Conservation (phyloP, 371 early-diverging fungal species). For the Mortierella sp. region DNA sequence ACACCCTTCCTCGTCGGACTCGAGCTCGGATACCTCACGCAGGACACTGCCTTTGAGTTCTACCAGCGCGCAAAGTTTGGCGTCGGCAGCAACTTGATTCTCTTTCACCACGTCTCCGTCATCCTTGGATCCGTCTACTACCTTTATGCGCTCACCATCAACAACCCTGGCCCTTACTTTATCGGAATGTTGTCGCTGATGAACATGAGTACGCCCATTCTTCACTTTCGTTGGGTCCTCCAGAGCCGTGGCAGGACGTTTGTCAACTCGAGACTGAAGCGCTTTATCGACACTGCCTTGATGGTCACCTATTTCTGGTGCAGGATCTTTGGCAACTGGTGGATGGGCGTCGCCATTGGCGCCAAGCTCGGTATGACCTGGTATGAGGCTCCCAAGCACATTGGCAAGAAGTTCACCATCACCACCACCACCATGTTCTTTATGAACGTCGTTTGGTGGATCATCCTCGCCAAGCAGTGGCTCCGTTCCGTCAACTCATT, state of each 20-base stretch:
- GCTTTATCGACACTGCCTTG: slow-evolving; percentile 48
- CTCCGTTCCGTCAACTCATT: slow-evolving; percentile 31
- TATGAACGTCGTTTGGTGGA: slow-evolving; percentile 56
- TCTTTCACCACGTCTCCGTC: slow-evolving; percentile 56
- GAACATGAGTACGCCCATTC: slow-evolving; percentile 56
- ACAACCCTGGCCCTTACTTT: slow-evolving; percentile 52
- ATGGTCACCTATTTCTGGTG: slow-evolving; percentile 56
- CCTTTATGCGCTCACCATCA: slow-evolving; percentile 42
- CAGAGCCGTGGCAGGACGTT: slow-evolving; percentile 53
- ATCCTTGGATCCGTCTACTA: slow-evolving; percentile 50
- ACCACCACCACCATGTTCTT: slow-evolving; percentile 52
- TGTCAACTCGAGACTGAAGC: slow-evolving; percentile 45
- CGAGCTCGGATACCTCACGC: slow-evolving; percentile 55
- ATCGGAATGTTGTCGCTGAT: slow-evolving; percentile 58
- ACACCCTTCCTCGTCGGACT: slow-evolving; percentile 59
- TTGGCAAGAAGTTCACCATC: slow-evolving; percentile 50
- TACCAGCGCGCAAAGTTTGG: slow-evolving; percentile 50
- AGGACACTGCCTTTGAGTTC: slow-evolving; percentile 55
- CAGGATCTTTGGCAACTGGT: slow-evolving; percentile 57
- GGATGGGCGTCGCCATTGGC: slow-evolving; percentile 54
- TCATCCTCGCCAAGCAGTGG: slow-evolving; percentile 50
- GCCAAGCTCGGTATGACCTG: slow-evolving; percentile 49
- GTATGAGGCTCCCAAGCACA: slow-evolving; percentile 44
- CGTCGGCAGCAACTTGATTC: slow-evolving; percentile 55
- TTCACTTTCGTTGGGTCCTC: slow-evolving; percentile 54